Percentiles rank a stretch among this genome's conserved stretches.
Evolutionary conservation across 139 green algal species (phyloP).

Genomic region (Eudorina sp.): DNA sequence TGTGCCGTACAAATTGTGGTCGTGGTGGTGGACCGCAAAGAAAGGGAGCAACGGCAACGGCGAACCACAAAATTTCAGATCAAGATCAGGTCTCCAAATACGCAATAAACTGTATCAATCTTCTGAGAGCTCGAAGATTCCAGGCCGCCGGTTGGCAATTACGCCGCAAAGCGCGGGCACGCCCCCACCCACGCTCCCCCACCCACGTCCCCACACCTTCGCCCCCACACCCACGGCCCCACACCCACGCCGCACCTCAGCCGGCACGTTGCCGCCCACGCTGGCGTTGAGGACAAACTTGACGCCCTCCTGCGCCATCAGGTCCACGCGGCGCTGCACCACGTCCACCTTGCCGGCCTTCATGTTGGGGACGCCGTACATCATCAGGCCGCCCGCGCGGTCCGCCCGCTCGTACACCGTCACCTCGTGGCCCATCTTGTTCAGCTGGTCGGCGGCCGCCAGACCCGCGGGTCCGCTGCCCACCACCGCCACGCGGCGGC

Average conservation of each 20-base stretch:
- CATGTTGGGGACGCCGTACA: slow-evolving; percentile 99
- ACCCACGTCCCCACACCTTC: too few relatives aligned
- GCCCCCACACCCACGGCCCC: too few relatives aligned
- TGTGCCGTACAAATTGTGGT: too few relatives aligned
- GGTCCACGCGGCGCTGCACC: slow-evolving; percentile 94
- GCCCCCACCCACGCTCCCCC: slow-evolving; percentile 90
- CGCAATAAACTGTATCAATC: too few relatives aligned
- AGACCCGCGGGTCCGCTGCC: slow-evolving; percentile 93
- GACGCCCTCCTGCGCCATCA: slow-evolving; percentile 94
- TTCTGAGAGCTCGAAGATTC: too few relatives aligned
- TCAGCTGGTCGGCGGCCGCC: slow-evolving; percentile 97
- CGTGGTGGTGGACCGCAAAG: too few relatives aligned
- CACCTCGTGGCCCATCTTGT: slow-evolving; percentile 92
- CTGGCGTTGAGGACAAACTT: slow-evolving; percentile 86
- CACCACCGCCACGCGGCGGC: slow-evolving; percentile 88
- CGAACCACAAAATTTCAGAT: not conserved
- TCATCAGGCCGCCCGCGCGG: slow-evolving; percentile 96
- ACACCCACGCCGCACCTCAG: slow-evolving; percentile 62
- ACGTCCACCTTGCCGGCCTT: slow-evolving; percentile 95
- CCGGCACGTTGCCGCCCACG: slow-evolving; percentile 79
- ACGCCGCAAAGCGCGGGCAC: not conserved
- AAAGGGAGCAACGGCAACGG: too few relatives aligned
- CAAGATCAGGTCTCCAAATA: not conserved
- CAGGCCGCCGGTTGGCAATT: too few relatives aligned
- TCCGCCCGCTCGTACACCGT: slow-evolving; percentile 97